These are phyloP conservation scores for Porphyra umbilicalis DNA, from an alignment of 31 red algal genomes.

Conservation along the genomic window DNA sequence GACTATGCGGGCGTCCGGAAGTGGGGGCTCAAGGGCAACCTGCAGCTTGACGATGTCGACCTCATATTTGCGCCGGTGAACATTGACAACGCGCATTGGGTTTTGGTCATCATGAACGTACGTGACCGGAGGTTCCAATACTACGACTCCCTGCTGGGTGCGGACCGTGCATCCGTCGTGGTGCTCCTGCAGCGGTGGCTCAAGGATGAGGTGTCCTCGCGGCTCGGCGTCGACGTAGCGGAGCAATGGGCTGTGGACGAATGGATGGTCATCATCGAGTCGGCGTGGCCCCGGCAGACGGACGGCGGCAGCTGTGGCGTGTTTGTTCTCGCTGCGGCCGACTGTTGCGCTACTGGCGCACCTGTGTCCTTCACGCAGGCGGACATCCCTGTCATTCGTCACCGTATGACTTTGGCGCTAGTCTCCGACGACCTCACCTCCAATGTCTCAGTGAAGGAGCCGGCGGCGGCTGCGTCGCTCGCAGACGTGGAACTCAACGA, in stretches of 20 bases:
- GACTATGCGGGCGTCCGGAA: constrained; percentile 32
- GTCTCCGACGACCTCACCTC: not conserved
- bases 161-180: constrained; percentile 9
- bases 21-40: constrained; percentile 25
- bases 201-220: constrained; percentile 41
- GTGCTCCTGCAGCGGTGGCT: constrained; percentile 38
- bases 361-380: constrained; percentile 32
- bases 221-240: constrained; percentile 18
- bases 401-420: constrained; percentile 38
- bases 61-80: constrained; percentile 53
- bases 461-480: too few relatives aligned
- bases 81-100: constrained; percentile 52
- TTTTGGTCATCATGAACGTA: constrained; percentile 39
- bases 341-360: constrained; percentile 31
- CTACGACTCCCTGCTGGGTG: constrained; percentile 36
- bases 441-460: too few relatives aligned
- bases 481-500: too few relatives aligned
- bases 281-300: constrained; percentile 35
- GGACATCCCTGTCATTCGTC: constrained; percentile 34
- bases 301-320: constrained; percentile 71
- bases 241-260: constrained; percentile 23
- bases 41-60: constrained; percentile 7
- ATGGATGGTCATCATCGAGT: constrained; percentile 12
- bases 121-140: constrained; percentile 21
- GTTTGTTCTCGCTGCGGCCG: constrained; percentile 57